These are phyloP conservation scores for Saccharomycopsis crataegensis DNA, from an alignment of 1,139 yeast genomes.

Conservation along the genomic window DNA sequence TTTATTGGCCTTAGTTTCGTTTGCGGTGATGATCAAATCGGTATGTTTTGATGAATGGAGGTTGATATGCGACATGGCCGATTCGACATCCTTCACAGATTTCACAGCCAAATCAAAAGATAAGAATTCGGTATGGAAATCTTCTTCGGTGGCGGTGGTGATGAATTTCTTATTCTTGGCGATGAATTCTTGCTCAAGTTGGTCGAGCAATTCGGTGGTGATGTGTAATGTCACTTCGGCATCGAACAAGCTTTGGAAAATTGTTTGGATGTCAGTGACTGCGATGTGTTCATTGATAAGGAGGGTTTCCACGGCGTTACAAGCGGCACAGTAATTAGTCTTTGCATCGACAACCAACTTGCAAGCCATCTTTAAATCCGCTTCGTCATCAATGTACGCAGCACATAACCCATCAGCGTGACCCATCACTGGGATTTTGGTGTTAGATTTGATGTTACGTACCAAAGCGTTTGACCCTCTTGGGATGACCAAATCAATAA, in stretches of 20 bases:
- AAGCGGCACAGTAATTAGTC: conserved; percentile 96
- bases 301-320: conserved; percentile 91
- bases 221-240: conserved; percentile 73
- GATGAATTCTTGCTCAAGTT: conserved; percentile 26
- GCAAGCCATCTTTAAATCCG: conserved; percentile 69
- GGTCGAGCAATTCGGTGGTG: conserved; percentile 43
- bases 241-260: conserved; percentile 44
- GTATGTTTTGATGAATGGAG: conserved; percentile 93
- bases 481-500: conserved; percentile 93
- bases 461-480: conserved; percentile 94
- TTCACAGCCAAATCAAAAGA: conserved; percentile 76
- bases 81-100: conserved; percentile 48
- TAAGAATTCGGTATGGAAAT: conserved; percentile 78
- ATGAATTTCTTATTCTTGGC: conserved; percentile 27
- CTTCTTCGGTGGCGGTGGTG: conserved; percentile 43
- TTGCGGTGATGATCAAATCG: conserved; percentile 80
- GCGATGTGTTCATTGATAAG: conserved; percentile 55
- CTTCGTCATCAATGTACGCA: conserved; percentile 68
- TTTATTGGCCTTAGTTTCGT: conserved; percentile 57
- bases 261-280: conserved; percentile 33
- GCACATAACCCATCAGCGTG: conserved; percentile 99
- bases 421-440: conserved; percentile 94
- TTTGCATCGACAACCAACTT: conserved; percentile 77
- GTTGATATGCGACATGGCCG: conserved; percentile 80
- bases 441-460: conserved; percentile 70